Percentiles rank a stretch among this genome's conserved stretches.
These are phyloP conservation scores for Carex littledalei DNA, from an alignment of 176 grass and related monocot genomes.

Conservation along the genomic window DNA sequence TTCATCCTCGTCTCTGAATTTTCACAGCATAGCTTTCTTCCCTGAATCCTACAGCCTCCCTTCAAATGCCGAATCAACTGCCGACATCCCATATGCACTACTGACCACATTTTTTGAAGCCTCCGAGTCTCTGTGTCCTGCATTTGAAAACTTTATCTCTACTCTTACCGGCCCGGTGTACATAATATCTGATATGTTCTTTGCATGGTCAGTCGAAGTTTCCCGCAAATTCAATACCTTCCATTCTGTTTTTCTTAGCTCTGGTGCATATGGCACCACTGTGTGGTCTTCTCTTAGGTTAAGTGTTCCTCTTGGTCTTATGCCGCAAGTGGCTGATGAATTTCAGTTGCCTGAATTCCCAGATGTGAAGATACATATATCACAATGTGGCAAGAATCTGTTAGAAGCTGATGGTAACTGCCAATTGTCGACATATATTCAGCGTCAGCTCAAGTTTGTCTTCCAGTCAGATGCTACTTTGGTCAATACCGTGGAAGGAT, in stretches of 20 bases:
- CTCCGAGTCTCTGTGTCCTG: conserved; percentile 22
- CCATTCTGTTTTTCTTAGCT: conserved; percentile 17
- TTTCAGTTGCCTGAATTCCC: conserved; percentile 17
- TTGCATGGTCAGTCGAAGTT: conserved; percentile 29
- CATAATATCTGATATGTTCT: conserved; percentile 38
- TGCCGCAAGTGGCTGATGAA: neutral
- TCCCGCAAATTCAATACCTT: conserved; percentile 9
- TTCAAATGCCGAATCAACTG: conserved; percentile 19
- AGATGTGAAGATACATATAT: conserved; percentile 21
- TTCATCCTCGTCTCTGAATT: neutral
- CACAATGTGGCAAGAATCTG: conserved; percentile 16
- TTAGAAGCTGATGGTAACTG: neutral
- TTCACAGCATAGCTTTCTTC: conserved; percentile 31
- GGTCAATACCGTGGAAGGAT: conserved; percentile 25
- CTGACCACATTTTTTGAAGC: conserved; percentile 24
- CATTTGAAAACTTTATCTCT: conserved; percentile 33
- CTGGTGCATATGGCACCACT: conserved; percentile 10
- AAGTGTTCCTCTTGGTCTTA: conserved; percentile 10
- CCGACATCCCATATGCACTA: neutral
- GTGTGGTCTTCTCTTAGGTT: conserved; percentile 8
- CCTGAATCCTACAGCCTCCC: conserved; percentile 39
- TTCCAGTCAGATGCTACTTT: neutral
- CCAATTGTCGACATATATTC: conserved; percentile 16
- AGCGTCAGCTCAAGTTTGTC: neutral
- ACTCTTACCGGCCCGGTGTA: neutral